Evolutionary conservation across 495 filamentous ascomycete species (phyloP).

Genomic region (Annulohypoxylon nitens): DNA sequence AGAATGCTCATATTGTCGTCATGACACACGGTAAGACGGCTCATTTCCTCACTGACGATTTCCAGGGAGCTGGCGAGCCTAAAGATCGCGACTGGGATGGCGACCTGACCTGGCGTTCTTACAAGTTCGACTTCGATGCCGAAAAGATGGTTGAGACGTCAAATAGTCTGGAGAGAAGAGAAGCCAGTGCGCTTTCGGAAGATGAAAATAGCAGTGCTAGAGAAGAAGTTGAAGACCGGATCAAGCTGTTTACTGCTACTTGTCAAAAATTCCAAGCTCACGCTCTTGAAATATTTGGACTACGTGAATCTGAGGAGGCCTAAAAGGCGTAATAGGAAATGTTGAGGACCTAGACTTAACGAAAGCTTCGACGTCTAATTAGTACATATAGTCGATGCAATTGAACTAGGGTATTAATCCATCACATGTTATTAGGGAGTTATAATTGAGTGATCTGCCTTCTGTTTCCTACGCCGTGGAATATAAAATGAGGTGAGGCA

Average conservation of each 20-base stretch:
- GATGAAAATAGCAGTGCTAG: background rate
- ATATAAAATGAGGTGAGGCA: too few relatives aligned
- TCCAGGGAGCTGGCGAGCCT: background rate
- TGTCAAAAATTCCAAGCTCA: background rate
- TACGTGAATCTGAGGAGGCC: background rate
- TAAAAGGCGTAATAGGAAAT: background rate
- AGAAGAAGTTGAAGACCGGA: background rate
- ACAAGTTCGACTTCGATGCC: background rate
- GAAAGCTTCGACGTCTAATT: background rate
- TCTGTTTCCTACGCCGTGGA: background rate
- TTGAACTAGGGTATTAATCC: background rate
- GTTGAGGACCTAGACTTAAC: background rate
- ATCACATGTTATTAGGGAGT: background rate
- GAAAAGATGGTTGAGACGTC: background rate
- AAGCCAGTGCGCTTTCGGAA: background rate
- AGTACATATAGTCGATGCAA: background rate
- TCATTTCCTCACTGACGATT: background rate
- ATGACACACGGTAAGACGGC: background rate
- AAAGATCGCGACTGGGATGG: background rate
- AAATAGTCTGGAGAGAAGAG: background rate
- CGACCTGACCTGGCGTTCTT: constrained; percentile 3
- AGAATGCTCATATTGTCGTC: background rate
- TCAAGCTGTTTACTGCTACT: background rate
- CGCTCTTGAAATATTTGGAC: background rate
- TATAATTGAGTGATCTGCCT: too few relatives aligned